Evolutionary conservation across 2,329 filamentous ascomycete genomes (phyloP), one percentile per base, ranked within the genome.

Genomic region (Apiospora aurea): DNA sequence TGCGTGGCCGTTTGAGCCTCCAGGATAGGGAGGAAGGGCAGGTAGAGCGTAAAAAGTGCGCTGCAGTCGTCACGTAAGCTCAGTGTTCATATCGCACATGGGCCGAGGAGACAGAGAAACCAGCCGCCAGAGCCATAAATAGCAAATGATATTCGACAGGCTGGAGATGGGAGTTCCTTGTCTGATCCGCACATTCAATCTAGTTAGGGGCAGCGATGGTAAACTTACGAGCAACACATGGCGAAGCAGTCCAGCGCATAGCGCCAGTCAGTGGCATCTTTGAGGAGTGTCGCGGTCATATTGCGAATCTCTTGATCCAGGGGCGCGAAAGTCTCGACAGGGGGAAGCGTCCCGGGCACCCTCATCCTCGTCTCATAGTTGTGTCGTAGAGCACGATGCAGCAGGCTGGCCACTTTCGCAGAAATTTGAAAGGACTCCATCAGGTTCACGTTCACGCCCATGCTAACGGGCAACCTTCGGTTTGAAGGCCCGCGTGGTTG

Each of bases 1-100:
- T 67, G 69, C 11, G 67, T 71, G 10, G 72, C 69, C 4, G 75
- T 67, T 38, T 71, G 73, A 34, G 69, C 72, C 72, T 80, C 78
- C 7, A 81, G 69, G 41, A 80, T 71, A 3, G 75, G 70, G 16
- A 81, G 78, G 67, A 79, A 81, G 2, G 79, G 79, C 8, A 80
- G 74, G 47, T 81, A 81, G 3, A 81, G 74, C 10, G 76, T 79
- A 67, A 81, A 81, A 4, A 81, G 75, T 1, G 79, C 74, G 70
- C 79, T 73, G 13, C 6, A n/a, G 21, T 64, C n/a, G 10, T 41
- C 16, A 24, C 21, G n/a, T n/a, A 34, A 64, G 34, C 14, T 64
- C 34, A n/a, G 34, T 41, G 53, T 64, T 29, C 53, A 13, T 38
- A n/a, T 38, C 29, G 8, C 18, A n/a, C 18, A n/a, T 11, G n/a